These are phyloP conservation scores for Pulveroboletus sp. DNA, from an alignment of 768 basidiomycete genomes.

Conservation along the genomic window DNA sequence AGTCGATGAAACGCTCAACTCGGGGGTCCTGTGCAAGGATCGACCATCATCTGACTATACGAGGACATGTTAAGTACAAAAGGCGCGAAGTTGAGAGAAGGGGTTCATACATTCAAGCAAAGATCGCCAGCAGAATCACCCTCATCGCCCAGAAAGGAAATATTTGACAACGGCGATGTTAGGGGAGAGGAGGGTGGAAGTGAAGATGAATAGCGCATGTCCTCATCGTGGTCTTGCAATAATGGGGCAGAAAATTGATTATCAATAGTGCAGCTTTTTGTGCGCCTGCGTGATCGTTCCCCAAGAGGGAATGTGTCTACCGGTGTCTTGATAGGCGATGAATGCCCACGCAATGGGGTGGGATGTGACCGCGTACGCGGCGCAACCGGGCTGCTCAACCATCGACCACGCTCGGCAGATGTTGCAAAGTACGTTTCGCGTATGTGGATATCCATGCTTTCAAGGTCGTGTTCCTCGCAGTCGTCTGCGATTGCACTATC, in stretches of 20 bases:
- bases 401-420: slow-evolving; percentile 59
- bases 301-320: slow-evolving; percentile 5
- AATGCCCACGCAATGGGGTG: slow-evolving; percentile 16
- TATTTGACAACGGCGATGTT: slow-evolving; percentile 40
- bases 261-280: background rate
- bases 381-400: slow-evolving; percentile 51
- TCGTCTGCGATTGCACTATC: slow-evolving; percentile 20
- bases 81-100: slow-evolving; percentile 4
- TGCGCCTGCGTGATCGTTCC: slow-evolving; percentile 1
- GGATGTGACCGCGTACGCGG: slow-evolving; percentile 14
- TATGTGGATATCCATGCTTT: slow-evolving; percentile 32
- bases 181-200: slow-evolving; percentile 44
- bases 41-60: slow-evolving; percentile 11
- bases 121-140: slow-evolving; percentile 11
- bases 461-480: slow-evolving; percentile 29
- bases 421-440: slow-evolving; percentile 53
- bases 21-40: slow-evolving; percentile 7
- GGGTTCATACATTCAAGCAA: slow-evolving; percentile 29
- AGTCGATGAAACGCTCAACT: slow-evolving; percentile 11
- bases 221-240: slow-evolving; percentile 15
- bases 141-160: slow-evolving; percentile 33
- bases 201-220: slow-evolving; percentile 19
- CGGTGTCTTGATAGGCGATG: slow-evolving; percentile 20
- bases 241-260: background rate
- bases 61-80: slow-evolving; percentile 1